phyloP scores from a whole-genome alignment of 176 grass and related monocot genomes.

The Saccharum officinarum region DNA sequence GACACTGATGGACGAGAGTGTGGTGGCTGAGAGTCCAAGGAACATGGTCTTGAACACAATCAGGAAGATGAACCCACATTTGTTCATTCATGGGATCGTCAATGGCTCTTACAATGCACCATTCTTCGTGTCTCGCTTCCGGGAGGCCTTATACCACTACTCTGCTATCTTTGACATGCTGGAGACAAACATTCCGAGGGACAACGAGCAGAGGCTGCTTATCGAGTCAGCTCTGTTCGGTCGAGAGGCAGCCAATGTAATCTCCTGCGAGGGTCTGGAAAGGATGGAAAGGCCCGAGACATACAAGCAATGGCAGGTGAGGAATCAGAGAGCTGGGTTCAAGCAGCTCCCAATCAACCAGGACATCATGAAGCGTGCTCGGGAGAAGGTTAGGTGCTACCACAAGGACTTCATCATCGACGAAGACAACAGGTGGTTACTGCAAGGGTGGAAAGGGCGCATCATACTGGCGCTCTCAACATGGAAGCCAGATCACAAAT shows the following conservation, averaged over 20 bases:
- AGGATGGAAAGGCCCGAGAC: constrained; percentile 93
- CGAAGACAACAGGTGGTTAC: constrained; percentile 73
- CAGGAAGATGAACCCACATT: constrained; percentile 79
- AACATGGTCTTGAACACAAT: constrained; percentile 82
- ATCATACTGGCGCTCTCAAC: constrained; percentile 72
- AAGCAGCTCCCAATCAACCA: constrained; percentile 71
- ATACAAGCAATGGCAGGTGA: constrained; percentile 88
- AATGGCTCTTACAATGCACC: constrained; percentile 88
- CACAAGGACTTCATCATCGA: constrained; percentile 87
- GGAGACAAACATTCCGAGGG: constrained; percentile 67
- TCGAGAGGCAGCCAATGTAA: constrained; percentile 70
- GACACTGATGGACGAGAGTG: constrained; percentile 80
- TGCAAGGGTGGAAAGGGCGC: constrained; percentile 97
- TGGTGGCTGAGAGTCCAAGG: constrained; percentile 76
- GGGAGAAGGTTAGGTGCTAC: constrained; percentile 73
- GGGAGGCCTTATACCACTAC: constrained; percentile 86
- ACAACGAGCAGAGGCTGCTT: constrained; percentile 69
- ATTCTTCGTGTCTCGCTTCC: constrained; percentile 89
- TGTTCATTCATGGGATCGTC: constrained; percentile 71
- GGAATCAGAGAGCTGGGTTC: constrained; percentile 73
- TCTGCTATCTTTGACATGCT: constrained; percentile 86
- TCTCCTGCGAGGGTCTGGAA: constrained; percentile 89
- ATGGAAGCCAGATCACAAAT: constrained; percentile 62
- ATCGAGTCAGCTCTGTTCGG: constrained; percentile 73
- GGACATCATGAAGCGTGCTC: constrained; percentile 75